Evolutionary conservation across 306 rosid genomes (phyloP).

Genomic region (Cicer chorassanicum): DNA sequence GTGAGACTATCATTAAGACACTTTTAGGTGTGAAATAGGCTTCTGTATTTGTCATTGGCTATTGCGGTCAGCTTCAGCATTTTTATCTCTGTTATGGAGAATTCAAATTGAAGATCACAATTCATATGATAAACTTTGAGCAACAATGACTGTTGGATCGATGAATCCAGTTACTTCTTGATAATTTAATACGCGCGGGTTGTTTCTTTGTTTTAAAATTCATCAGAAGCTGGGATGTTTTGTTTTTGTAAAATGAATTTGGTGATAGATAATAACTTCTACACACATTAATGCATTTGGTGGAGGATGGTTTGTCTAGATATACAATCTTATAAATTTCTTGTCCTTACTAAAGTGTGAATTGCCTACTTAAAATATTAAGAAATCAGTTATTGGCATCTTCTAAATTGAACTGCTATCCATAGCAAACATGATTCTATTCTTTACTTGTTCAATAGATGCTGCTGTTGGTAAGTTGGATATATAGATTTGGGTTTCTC

Average conservation of each 20-base stretch:
- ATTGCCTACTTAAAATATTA: too few species aligned
- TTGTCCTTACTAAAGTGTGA: too few species aligned
- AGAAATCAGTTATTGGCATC: too few species aligned
- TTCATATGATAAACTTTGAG: conserved; percentile 35
- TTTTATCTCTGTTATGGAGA: conserved; percentile 32
- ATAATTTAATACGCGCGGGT: conserved; percentile 5
- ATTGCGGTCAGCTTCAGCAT: conserved; percentile 34
- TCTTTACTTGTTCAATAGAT: not conserved
- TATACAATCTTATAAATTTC: not conserved
- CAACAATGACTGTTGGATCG: conserved; percentile 10
- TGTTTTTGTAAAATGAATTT: conserved; percentile 6
- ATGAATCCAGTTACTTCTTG: conserved; percentile 34
- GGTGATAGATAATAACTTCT: not conserved
- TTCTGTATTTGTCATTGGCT: conserved; percentile 32
- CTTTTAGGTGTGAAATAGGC: conserved; percentile 54
- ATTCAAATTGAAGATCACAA: conserved; percentile 36
- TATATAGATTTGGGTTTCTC: not conserved
- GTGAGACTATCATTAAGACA: conserved; percentile 57
- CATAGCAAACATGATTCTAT: too few species aligned
- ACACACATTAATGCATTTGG: conserved; percentile 19
- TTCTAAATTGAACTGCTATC: too few species aligned
- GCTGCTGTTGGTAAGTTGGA: not conserved
- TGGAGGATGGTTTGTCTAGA: conserved; percentile 21
- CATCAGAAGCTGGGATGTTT: conserved; percentile 25
- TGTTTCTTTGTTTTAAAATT: conserved; percentile 14